Base-by-base conservation (phyloP, 2,329 filamentous ascomycete species). In the Calonectria hongkongensis region DNA sequence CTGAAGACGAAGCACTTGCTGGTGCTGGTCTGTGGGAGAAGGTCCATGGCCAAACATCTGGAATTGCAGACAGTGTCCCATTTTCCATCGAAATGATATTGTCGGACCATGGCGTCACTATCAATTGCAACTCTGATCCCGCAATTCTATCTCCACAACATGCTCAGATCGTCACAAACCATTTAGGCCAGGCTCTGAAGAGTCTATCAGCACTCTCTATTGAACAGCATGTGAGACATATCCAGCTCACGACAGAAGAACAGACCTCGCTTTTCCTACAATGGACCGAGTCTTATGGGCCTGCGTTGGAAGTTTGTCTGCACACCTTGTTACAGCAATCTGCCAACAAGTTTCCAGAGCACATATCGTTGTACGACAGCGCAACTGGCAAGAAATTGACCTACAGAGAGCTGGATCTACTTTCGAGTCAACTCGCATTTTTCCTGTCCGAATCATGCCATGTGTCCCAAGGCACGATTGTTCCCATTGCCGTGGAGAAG, bases 201-300 rank as follows among this genome's bases (percentile, higher is more conserved):
- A 56, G 9, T 10, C 21, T 56, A 12, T 1, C 18, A 7, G 5
- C 21, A 9, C 51, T 56, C 4, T 56, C 18, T 36, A 2, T 10
- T 33, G 8, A 25, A 10, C 30, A 36, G 4, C 21, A 5, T 1
- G 30, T 56, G 1, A n/a, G 4, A 10, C 9, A 56, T 2, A 25
- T 56, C 8, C 51, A 36, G 2, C 28, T 56, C 6, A 30, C 30
- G 4, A 56, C 51, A 15, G 51, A 56, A 8, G 51, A 56, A 6
- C 51, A 56, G 18, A 36, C 39, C 8, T 56, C 51, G 9, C 51
- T 9, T 3, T 21, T 56, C 3, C 18, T 39, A 10, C n/a, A 56
- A 56, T 56, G 51, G 51, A 36, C 51, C 13, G 30, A 56, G 18
- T 56, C 51, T 2, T 56, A 56, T 15, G 51, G 51, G 7, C 51